phyloP scores from a whole-genome alignment of 805 yeast species.

The Hanseniaspora hatyaiensis region DNA sequence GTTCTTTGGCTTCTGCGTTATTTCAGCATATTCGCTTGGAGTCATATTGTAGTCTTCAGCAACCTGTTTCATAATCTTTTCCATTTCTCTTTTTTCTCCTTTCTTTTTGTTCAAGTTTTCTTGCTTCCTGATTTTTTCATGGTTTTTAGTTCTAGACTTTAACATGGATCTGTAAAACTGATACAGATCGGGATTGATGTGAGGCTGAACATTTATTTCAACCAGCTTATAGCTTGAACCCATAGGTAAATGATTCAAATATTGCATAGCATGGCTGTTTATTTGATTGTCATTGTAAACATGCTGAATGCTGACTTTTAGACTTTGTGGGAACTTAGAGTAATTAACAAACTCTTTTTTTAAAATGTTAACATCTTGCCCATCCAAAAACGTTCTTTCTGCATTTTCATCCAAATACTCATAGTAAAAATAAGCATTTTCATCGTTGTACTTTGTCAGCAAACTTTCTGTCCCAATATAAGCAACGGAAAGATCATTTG shows the following conservation, averaged over 20 bases:
- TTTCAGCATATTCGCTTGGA: not conserved
- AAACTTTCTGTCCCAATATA: constrained; percentile 17
- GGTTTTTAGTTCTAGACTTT: constrained; percentile 6
- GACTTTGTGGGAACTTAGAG: constrained; percentile 52
- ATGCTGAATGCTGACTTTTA: constrained; percentile 56
- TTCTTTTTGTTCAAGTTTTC: constrained; percentile 13
- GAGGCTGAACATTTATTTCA: constrained; percentile 66
- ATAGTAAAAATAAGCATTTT: constrained; percentile 54
- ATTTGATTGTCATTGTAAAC: constrained; percentile 45
- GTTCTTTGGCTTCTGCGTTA: not conserved
- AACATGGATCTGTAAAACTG: constrained; percentile 6
- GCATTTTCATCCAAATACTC: constrained; percentile 64
- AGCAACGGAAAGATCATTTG: constrained; percentile 16
- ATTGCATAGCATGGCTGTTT: constrained; percentile 30
- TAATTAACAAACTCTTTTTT: constrained; percentile 51
- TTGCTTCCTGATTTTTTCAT: constrained; percentile 9
- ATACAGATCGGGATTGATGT: not conserved
- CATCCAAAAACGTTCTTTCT: constrained; percentile 56
- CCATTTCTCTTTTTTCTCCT: constrained; percentile 6
- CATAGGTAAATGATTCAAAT: constrained; percentile 66
- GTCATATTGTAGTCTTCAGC: constrained; percentile 11
- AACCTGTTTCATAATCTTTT: constrained; percentile 5
- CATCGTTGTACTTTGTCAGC: constrained; percentile 28
- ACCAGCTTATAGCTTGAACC: constrained; percentile 77
- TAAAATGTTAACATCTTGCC: constrained; percentile 68